Base-by-base conservation (phyloP, 208 protist species). In the Wallacemonas sp. region DNA sequence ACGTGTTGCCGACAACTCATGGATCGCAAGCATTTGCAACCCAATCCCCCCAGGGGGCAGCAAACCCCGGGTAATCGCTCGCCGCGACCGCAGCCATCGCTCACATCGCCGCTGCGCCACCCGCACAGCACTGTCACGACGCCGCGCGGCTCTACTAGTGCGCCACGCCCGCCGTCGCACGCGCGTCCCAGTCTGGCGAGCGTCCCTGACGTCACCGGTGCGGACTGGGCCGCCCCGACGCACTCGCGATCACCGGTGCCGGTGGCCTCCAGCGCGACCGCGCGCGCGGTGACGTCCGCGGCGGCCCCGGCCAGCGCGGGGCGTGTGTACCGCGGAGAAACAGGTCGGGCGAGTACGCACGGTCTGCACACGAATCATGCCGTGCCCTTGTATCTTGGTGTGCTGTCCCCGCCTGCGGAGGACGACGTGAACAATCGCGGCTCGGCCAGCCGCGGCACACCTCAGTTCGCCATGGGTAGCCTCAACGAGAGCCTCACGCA, bases 291-390 rank as follows among this genome's bases (percentile, higher is more conserved):
- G 16, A 49, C 18, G 29, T 59, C 52, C 7, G 8, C 31, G 52
- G 26, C 52, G 25, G 5, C 7, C 48, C 29, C n/a, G 5, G 31
- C n/a, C 31, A 41, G 52, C 31, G 52, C 52, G n/a, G 22, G 52
- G 11, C 52, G 52, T 28, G 52, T 59, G 25, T 59, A 59, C 29
- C 52, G 52, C 31, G 22, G 52, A 8, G 52, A 59, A 8, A n/a
- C 12, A 5, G 5, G 7, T 4, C 52, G 52, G 3, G 32, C 20
- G 5, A 42, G 52, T n/a, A 20, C 7, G 4, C 52, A 59, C 32
- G 52, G 52, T 4, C 52, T 59, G 26, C 31, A 33, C n/a, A 33
- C 52, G 26, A 8, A 22, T 28, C 52, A 44, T n/a, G 2, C 52
- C 32, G 52, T 59, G 52, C 26, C 31, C 14, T 33, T 29, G 12